A percentile compares a stretch with the other conserved stretches of the same genome.
Evolutionary conservation across 139 green algal genomes (phyloP).

Genomic region (Edaphochlamys debaryana): DNA sequence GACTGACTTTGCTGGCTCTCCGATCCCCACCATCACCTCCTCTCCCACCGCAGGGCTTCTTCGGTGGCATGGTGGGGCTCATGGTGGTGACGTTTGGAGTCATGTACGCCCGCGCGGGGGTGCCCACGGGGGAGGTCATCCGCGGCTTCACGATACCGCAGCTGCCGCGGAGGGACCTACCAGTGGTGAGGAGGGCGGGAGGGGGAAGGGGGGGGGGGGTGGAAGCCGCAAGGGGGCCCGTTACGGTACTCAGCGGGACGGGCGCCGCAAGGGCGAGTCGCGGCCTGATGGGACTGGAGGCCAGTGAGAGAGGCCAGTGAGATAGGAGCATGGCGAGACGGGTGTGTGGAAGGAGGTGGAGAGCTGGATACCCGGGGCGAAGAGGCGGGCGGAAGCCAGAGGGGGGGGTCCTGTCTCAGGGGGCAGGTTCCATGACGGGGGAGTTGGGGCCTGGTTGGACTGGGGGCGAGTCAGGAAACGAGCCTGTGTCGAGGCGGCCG

Average conservation of each 20-base stretch:
- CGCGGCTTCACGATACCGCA: conserved; percentile 70
- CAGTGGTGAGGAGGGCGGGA: conserved; percentile 1
- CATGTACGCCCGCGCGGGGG: conserved; percentile 57
- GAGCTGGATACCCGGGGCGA: no score
- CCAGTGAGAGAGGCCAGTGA: not conserved
- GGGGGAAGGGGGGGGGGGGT: not conserved
- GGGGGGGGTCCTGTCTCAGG: no score
- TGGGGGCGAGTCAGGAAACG: no score
- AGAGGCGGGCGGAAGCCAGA: no score
- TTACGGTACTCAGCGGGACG: no score
- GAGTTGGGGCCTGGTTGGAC: no score
- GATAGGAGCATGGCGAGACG: not conserved
- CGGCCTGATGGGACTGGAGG: not conserved
- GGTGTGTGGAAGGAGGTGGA: no score
- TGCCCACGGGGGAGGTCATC: conserved; percentile 55
- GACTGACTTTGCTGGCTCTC: no score
- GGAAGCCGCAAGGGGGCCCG: not conserved
- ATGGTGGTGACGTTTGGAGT: conserved; percentile 77
- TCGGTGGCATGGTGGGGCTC: conserved; percentile 70
- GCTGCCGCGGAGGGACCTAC: conserved; percentile 45
- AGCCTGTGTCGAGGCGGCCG: no score
- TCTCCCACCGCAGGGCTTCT: conserved; percentile 53
- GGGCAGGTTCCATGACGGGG: no score
- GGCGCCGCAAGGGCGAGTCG: no score
- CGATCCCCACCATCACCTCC: no score